These are phyloP conservation scores for Schoenoplectus tabernaemontani DNA, from an alignment of 202 grass and related monocot genomes.

Conservation along the genomic window DNA sequence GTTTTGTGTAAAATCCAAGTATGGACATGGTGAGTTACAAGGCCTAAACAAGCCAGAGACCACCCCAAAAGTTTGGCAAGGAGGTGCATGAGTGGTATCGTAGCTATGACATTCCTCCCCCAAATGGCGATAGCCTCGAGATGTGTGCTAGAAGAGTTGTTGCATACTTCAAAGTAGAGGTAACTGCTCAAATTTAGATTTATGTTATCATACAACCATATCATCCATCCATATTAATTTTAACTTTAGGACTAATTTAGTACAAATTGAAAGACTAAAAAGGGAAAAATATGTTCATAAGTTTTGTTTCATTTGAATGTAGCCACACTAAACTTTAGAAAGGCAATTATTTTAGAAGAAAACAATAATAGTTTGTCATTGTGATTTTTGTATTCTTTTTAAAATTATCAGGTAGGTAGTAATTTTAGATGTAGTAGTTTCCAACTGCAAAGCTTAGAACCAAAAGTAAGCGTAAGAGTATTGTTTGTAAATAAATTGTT, in stretches of 20 bases:
- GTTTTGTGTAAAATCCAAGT: not conserved
- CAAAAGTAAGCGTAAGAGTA: too few species aligned
- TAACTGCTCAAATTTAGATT: constrained; percentile 23
- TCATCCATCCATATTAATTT: not conserved
- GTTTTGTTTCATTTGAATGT: not conserved
- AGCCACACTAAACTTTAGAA: not conserved
- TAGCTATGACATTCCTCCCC: constrained; percentile 77
- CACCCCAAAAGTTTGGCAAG: constrained; percentile 57
- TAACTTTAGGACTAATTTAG: not conserved
- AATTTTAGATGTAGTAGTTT: not conserved
- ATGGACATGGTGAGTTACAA: constrained; percentile 66
- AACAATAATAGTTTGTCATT: not conserved
- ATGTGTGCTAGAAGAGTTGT: constrained; percentile 90
- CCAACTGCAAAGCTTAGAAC: not conserved
- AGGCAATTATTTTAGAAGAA: not conserved
- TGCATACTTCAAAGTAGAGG: constrained; percentile 82
- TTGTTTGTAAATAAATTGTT: too few species aligned
- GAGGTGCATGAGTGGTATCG: constrained; percentile 90
- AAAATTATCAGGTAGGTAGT: not conserved
- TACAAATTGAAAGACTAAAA: not conserved
- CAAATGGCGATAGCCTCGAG: constrained; percentile 75
- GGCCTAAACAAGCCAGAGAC: constrained; percentile 95
- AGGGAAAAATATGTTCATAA: not conserved
- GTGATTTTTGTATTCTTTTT: not conserved
- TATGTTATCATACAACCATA: not conserved